Conservation (phyloP, 768 basidiomycete genomes). For the Phanerodontia chrysosporium region DNA sequence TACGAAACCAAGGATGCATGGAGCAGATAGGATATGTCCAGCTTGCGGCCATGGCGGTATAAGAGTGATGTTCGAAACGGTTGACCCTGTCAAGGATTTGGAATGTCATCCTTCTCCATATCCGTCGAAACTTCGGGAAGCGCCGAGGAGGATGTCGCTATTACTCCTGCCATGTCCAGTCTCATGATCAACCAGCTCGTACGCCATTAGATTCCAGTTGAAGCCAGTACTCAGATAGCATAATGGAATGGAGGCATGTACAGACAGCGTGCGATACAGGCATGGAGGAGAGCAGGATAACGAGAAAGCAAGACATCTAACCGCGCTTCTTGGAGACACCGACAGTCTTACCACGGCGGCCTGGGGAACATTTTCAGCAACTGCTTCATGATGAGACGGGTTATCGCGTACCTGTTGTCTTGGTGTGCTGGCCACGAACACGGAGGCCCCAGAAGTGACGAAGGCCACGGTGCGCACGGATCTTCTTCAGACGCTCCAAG, state of each 20-base stretch:
- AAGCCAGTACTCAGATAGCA: constrained; percentile 2
- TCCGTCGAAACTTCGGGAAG: not conserved
- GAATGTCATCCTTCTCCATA: not conserved
- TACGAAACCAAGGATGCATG: constrained; percentile 42
- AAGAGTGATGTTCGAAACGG: not conserved
- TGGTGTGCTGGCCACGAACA: constrained; percentile 98
- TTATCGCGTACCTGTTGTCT: constrained; percentile 80
- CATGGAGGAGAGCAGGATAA: not conserved
- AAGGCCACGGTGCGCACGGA: constrained; percentile 92
- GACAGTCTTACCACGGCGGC: constrained; percentile 93
- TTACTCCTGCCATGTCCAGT: not conserved
- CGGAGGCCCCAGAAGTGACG: constrained; percentile 92
- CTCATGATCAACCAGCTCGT: not conserved
- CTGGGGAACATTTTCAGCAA: constrained; percentile 33
- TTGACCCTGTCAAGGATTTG: too few relatives aligned
- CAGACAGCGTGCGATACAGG: not conserved
- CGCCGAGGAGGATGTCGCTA: not conserved
- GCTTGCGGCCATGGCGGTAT: constrained; percentile 27
- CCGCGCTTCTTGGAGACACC: constrained; percentile 92
- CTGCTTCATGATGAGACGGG: not conserved
- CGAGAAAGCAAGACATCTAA: constrained; percentile 26
- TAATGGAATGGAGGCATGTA: constrained; percentile 5
- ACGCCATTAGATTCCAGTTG: not conserved
- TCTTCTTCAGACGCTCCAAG: constrained; percentile 98
- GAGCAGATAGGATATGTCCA: constrained; percentile 30